Percentiles rank a stretch among this genome's conserved stretches.
phyloP scores from a whole-genome alignment of 306 rosid genomes.

The Glycyrrhiza uralensis region DNA sequence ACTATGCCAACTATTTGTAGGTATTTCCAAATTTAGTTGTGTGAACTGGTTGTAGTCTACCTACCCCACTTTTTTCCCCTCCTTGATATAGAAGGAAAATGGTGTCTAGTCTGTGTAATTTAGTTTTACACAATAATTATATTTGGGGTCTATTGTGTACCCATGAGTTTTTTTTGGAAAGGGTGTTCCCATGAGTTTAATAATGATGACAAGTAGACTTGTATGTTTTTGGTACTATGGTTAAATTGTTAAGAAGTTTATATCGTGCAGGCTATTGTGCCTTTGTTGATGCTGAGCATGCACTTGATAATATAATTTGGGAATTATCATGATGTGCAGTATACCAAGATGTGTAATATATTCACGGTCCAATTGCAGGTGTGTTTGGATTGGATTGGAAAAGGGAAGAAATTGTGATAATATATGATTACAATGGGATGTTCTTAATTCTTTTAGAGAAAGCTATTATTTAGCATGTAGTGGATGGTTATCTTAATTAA shows the following conservation, averaged over 20 bases:
- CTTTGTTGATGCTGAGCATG: slow-evolving; percentile 90
- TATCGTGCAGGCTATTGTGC: slow-evolving; percentile 63
- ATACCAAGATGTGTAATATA: slow-evolving; percentile 73
- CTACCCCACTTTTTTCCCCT: not conserved
- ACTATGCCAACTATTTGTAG: not conserved
- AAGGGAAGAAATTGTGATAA: not conserved
- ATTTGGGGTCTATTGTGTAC: not conserved
- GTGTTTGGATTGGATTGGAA: not conserved
- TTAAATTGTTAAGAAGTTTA: slow-evolving; percentile 8
- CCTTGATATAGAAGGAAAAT: no score
- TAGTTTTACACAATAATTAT: not conserved
- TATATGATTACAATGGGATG: not conserved
- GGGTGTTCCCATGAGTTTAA: not conserved
- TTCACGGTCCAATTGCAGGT: slow-evolving; percentile 92
- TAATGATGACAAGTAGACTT: not conserved
- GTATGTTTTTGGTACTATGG: not conserved
- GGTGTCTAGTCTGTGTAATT: no score
- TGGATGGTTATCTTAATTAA: slow-evolving; percentile 69
- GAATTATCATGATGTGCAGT: slow-evolving; percentile 64
- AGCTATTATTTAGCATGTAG: slow-evolving; percentile 41
- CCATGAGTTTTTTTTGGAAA: not conserved
- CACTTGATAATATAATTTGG: slow-evolving; percentile 76
- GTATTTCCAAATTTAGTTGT: not conserved
- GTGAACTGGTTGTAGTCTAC: not conserved
- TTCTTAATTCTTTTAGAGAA: slow-evolving; percentile 20